Conservation (phyloP, 352 stramenopile genomes). For the Phytophthora ohioensis region DNA sequence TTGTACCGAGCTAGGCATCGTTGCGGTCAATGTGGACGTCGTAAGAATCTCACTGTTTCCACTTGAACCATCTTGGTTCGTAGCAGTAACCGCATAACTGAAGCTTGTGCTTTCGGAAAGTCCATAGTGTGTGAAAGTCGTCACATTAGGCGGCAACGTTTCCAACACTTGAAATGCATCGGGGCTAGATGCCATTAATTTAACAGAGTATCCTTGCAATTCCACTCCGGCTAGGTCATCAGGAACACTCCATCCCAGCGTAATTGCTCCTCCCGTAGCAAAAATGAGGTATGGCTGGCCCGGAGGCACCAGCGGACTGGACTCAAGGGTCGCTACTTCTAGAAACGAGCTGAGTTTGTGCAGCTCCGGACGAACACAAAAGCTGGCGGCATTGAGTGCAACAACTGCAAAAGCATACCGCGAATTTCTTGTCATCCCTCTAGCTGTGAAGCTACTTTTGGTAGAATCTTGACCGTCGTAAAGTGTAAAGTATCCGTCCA, state of each 20-base stretch:
- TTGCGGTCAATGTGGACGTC: slow-evolving; percentile 25
- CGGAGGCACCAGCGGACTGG: slow-evolving; percentile 43
- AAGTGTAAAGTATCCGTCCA: slow-evolving; percentile 46
- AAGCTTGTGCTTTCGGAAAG: slow-evolving; percentile 55
- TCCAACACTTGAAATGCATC: slow-evolving; percentile 1
- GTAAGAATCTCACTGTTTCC: slow-evolving; percentile 35
- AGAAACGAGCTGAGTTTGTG: slow-evolving; percentile 41
- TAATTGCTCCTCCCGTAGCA: slow-evolving; percentile 53
- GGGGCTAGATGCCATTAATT: slow-evolving; percentile 16
- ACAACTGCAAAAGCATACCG: slow-evolving; percentile 59
- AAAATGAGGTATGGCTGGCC: slow-evolving; percentile 24
- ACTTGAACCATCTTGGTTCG: slow-evolving; percentile 59
- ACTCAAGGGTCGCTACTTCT: slow-evolving; percentile 42
- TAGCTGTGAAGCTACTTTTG: slow-evolving; percentile 29
- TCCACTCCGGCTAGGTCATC: slow-evolving; percentile 60
- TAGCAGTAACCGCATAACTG: slow-evolving; percentile 49
- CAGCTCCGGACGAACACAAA: slow-evolving; percentile 43
- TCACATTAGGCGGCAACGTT: slow-evolving; percentile 13
- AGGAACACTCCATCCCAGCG: slow-evolving; percentile 53
- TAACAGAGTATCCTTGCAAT: slow-evolving; percentile 52
- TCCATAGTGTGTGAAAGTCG: slow-evolving; percentile 51
- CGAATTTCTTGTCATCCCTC: slow-evolving; percentile 38
- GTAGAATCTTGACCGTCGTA: slow-evolving; percentile 65
- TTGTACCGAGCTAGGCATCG: slow-evolving; percentile 35
- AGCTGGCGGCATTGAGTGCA: slow-evolving; percentile 57